These are phyloP conservation scores for Cutaneotrichosporon daszewskae DNA, from an alignment of 1,284 basidiomycete genomes.

Conservation along the genomic window DNA sequence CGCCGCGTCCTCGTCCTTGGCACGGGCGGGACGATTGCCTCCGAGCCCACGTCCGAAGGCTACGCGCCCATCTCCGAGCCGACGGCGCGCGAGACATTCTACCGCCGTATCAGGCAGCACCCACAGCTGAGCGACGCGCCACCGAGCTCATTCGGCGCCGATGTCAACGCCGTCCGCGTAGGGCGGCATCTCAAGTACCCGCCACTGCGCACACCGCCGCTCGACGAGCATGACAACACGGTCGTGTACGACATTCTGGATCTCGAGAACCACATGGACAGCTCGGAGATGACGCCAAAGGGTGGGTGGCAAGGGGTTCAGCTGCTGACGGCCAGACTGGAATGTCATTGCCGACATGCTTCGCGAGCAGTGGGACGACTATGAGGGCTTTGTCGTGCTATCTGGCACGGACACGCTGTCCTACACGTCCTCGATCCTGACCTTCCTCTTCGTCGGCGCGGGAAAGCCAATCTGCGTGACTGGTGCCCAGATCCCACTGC, in stretches of 20 bases:
- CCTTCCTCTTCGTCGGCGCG: constrained; percentile 38
- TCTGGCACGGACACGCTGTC: constrained; percentile 44
- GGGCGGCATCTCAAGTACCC: constrained; percentile 33
- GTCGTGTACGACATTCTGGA: constrained; percentile 44
- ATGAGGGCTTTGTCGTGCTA: constrained; percentile 43
- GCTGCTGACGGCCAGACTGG: constrained; percentile 31
- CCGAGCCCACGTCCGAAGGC: constrained; percentile 35
- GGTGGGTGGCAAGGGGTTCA: constrained; percentile 21
- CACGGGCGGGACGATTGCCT: constrained; percentile 44
- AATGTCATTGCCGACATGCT: constrained; percentile 39
- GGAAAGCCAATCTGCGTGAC: constrained; percentile 45
- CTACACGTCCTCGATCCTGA: constrained; percentile 41
- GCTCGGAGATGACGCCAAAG: constrained; percentile 41
- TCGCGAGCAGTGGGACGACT: constrained; percentile 38
- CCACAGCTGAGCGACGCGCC: constrained; percentile 30
- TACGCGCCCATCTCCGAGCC: constrained; percentile 35
- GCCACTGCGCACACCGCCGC: constrained; percentile 31
- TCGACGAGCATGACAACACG: constrained; percentile 29
- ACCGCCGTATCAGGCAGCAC: constrained; percentile 42
- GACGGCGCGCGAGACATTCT: constrained; percentile 33
- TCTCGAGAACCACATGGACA: constrained; percentile 43
- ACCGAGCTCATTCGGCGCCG: constrained; percentile 2
- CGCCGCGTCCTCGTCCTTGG: constrained; percentile 34
- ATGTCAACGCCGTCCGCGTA: not conserved
- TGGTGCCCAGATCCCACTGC: constrained; percentile 42